A percentile compares a stretch with the other conserved stretches of the same genome.
phyloP scores from a whole-genome alignment of 2,329 filamentous ascomycete species.

The Xylariaceae sp. region DNA sequence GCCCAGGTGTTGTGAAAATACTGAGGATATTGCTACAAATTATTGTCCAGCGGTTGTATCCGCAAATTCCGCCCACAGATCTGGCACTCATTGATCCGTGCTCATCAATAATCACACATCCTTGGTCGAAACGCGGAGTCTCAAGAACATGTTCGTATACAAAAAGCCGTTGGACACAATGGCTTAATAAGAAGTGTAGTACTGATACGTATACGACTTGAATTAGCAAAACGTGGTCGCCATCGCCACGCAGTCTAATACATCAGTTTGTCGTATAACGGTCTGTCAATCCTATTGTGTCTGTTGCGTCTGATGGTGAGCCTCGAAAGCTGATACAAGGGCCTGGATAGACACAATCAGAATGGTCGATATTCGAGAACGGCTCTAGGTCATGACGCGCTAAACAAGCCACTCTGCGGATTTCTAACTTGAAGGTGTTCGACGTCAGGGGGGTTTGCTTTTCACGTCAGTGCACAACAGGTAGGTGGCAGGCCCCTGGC shows the following conservation, averaged over 20 bases:
- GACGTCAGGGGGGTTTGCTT: constrained; percentile 2
- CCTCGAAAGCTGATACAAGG: background rate
- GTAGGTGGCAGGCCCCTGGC: background rate
- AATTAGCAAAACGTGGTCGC: constrained; percentile 1
- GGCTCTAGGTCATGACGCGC: background rate
- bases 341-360: background rate
- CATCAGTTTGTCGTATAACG: no score
- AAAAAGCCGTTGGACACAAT: no score
- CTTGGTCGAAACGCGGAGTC: no score
- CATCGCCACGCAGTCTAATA: background rate
- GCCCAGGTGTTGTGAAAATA: no score
- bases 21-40: no score
- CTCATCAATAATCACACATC: no score
- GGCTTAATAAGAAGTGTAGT: no score
- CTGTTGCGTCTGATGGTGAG: background rate
- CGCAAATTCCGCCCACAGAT: no score
- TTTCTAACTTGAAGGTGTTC: background rate
- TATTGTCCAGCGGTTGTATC: no score
- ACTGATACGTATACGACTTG: background rate
- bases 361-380: background rate
- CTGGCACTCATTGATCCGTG: no score
- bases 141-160: no score
- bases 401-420: background rate
- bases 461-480: background rate
- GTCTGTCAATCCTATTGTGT: constrained; percentile 2